A percentile compares a stretch with the other conserved stretches of the same genome.
Conservation (phyloP, 345 rosid species). For the Garcia nutans region DNA sequence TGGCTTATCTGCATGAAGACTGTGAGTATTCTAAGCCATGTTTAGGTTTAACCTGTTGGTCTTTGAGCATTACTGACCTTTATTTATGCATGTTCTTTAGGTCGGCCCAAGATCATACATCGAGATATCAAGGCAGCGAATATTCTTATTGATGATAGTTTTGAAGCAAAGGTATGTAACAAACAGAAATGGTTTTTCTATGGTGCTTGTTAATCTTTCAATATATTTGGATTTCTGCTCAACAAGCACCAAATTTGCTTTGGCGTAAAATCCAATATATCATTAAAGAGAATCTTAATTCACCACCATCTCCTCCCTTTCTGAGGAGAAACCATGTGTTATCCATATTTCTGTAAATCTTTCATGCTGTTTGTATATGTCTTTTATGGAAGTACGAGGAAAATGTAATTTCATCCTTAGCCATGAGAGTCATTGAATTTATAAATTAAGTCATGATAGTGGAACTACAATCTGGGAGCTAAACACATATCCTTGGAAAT, state of each 20-base stretch:
- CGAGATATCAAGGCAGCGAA: slow-evolving; percentile 32
- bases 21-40: slow-evolving; percentile 17
- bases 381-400: not conserved
- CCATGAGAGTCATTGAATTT: not conserved
- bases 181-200: not conserved
- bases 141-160: slow-evolving; percentile 31
- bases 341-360: not conserved
- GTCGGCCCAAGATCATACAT: slow-evolving; percentile 35
- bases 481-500: not conserved
- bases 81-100: slow-evolving; percentile 5
- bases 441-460: not conserved
- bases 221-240: not conserved
- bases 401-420: not conserved
- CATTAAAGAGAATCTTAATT: not conserved
- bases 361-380: not conserved
- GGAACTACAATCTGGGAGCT: not conserved
- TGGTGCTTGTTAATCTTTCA: not conserved
- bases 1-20: slow-evolving; percentile 27
- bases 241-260: not conserved
- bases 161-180: slow-evolving; percentile 29
- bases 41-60: not conserved
- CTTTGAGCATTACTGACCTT: not conserved
- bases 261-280: not conserved
- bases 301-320: not conserved
- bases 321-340: not conserved